A percentile compares a stretch with the other conserved stretches of the same genome.
Conservation (phyloP, 805 yeast genomes). For the Saturnispora bothae region DNA sequence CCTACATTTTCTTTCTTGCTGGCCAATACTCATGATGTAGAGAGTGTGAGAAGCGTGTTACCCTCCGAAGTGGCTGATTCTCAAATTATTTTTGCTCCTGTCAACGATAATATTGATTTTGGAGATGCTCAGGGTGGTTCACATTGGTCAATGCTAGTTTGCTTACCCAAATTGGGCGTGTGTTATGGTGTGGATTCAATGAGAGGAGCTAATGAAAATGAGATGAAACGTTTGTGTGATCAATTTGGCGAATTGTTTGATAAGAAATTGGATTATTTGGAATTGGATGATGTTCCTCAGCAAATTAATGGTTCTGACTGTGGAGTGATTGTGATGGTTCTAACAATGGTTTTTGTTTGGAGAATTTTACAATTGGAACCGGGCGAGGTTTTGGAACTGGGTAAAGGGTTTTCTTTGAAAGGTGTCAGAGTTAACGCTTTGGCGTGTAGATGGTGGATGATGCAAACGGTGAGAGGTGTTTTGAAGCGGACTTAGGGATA, state of each 20-base stretch:
- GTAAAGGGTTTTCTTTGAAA: conserved; percentile 32
- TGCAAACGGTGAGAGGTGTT: conserved; percentile 23
- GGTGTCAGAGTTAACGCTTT: conserved; percentile 37
- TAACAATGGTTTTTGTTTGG: conserved; percentile 27
- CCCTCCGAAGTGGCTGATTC: conserved; percentile 33
- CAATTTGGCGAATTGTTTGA: conserved; percentile 25
- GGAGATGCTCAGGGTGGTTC: conserved; percentile 33
- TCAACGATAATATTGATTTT: conserved; percentile 7
- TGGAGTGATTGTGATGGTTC: conserved; percentile 37
- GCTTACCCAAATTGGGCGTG: conserved; percentile 22
- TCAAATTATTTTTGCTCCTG: conserved; percentile 51
- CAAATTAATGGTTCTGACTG: conserved; percentile 60
- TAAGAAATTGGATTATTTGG: conserved; percentile 13
- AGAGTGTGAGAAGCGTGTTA: conserved; percentile 32
- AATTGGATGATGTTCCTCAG: conserved; percentile 34
- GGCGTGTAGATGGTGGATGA: conserved; percentile 35
- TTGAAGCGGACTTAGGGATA: too few relatives aligned
- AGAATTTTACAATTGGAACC: conserved; percentile 24
- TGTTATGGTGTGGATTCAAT: conserved; percentile 54
- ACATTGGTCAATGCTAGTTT: conserved; percentile 64
- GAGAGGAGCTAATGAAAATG: conserved; percentile 33
- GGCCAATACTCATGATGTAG: conserved; percentile 38
- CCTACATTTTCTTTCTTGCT: conserved; percentile 61
- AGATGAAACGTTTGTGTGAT: conserved; percentile 24
- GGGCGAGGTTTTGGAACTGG: conserved; percentile 15